Base-by-base conservation (phyloP, 768 basidiomycete species). In the Trametes maxima region DNA sequence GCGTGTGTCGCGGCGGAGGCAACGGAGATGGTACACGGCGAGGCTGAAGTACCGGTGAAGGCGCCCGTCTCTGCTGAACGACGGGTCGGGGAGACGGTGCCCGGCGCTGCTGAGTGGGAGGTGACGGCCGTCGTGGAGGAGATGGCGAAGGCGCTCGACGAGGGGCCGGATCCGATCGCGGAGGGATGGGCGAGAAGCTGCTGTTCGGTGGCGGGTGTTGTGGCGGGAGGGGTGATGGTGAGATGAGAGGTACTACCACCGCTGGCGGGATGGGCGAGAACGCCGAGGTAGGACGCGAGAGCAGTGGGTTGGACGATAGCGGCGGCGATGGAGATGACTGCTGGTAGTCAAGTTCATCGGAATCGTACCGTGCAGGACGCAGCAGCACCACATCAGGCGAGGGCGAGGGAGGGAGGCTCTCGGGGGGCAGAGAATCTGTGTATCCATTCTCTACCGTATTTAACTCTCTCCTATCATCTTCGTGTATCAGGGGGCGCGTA, bases 251-350 rank as follows among this genome's bases (percentile, higher is more conserved):
- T 16, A 43, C 44, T 10, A 19, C 47, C 8, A 40, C 43, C 28
- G 13, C 45, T 10, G 61, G 44, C 1, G 50, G 48, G 40, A 57
- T 47, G 43, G 53, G 49, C 12, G 61, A 62, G 44, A 54, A 49
- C 14, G 59, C 44, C n/a, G 58, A 64, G 12, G 63, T 64, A 11
- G 59, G 63, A 14, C 59, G 54, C 8, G 54, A 48, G 13, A 60
- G 50, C 5, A 60, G 35, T 4, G 59, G 43, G 24, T 60, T 57
- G 33, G 64, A 57, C 24, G 60, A 54, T 40, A 62, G 56, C 25
- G 64, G 56, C 33, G 64, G 60, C 8, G 65, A 62, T 3, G 65
- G 64, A 4, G 53, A 55, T 6, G 54, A 11, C 2, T 63, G 42
- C 28, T 63, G 45, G 25, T 63, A 54, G 7, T 49, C 53, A 19